phyloP scores from a whole-genome alignment of 176 grass and related monocot species.

The Luzula sylvatica region DNA sequence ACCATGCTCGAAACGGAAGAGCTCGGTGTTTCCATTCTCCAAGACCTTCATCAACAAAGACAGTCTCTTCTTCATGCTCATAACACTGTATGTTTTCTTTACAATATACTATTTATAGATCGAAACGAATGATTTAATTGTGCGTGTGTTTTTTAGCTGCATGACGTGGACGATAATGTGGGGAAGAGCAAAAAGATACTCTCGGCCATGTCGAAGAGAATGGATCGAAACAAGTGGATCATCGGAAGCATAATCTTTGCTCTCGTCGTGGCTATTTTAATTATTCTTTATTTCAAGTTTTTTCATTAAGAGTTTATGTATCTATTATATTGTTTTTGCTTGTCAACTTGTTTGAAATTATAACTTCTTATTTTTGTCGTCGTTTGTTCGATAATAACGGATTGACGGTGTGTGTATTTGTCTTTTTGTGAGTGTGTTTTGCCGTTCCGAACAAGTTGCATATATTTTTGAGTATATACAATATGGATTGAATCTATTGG shows the following conservation, averaged over 20 bases:
- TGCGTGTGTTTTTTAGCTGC: slow-evolving; percentile 26
- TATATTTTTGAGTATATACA: no score
- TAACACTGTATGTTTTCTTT: slow-evolving; percentile 37
- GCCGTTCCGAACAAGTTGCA: no score
- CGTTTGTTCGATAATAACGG: not conserved
- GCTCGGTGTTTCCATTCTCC: slow-evolving; percentile 87
- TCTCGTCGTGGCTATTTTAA: slow-evolving; percentile 49
- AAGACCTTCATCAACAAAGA: slow-evolving; percentile 76
- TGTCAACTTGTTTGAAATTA: not conserved
- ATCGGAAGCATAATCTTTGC: slow-evolving; percentile 41
- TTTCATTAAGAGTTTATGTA: slow-evolving; percentile 24
- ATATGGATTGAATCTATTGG: no score
- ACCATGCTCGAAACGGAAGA: slow-evolving; percentile 91
- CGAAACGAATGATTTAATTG: not conserved
- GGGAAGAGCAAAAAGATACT: slow-evolving; percentile 64
- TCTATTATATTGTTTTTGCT: not conserved
- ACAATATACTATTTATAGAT: not conserved
- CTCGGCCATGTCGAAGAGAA: slow-evolving; percentile 56
- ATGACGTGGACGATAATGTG: slow-evolving; percentile 49
- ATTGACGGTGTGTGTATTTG: slow-evolving; percentile 9
- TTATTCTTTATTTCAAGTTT: slow-evolving; percentile 83
- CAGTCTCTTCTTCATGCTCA: slow-evolving; percentile 77
- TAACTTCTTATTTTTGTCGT: slow-evolving; percentile 7
- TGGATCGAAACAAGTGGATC: slow-evolving; percentile 84
- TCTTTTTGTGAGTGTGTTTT: no score